Base-by-base conservation (phyloP, 2,329 filamentous ascomycete species). In the Fusarium brachygibbosum region DNA sequence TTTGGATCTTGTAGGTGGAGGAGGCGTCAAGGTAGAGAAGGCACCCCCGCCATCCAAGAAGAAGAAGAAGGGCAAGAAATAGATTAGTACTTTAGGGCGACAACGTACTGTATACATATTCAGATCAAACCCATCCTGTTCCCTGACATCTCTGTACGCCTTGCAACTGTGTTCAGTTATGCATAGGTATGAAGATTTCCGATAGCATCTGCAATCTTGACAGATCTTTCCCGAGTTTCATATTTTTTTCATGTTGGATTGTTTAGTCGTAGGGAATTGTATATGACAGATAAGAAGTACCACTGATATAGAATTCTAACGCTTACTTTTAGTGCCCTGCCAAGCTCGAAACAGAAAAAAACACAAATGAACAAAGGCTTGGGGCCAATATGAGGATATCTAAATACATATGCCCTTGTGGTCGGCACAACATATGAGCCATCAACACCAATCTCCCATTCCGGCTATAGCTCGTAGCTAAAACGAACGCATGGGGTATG, bases 11-110 rank as follows among this genome's bases (percentile, higher is more conserved):
- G 88, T 88, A 4, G 88, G 88, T 29, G 88, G 88, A 6, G 88
- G 87, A 2, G 88, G 88, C 16, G 87, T 90, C 60, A 90, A 87
- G 78, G 87, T 90, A 38, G 88, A 91, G 77, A 90, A 88, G 79
- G 84, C 87, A 17, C 77, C 80, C 5, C 74, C 76, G 9, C 73
- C 76, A 28, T 72, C 84, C 56, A 85, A 83, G 78, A 86, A 85
- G 79, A 85, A 84, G 76, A 83, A 81, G 77, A 82, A 82, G 79
- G 79, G 83, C 52, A 87, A 86, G 81, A 87, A 86, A 79, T 87
- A 79, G 41, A 25, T 29, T 29, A 29, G 29, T n/a, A 28, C 16
- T 45, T 16, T 49, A 35, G n/a, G 38, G 40, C 23, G n/a, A 35
- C 32, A 52, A 31, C 32, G 29, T 51, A 50, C 51, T 35, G 28